A percentile compares a stretch with the other conserved stretches of the same genome.
phyloP scores from a whole-genome alignment of 2,329 filamentous ascomycete genomes.

The Penicillium sp. region DNA sequence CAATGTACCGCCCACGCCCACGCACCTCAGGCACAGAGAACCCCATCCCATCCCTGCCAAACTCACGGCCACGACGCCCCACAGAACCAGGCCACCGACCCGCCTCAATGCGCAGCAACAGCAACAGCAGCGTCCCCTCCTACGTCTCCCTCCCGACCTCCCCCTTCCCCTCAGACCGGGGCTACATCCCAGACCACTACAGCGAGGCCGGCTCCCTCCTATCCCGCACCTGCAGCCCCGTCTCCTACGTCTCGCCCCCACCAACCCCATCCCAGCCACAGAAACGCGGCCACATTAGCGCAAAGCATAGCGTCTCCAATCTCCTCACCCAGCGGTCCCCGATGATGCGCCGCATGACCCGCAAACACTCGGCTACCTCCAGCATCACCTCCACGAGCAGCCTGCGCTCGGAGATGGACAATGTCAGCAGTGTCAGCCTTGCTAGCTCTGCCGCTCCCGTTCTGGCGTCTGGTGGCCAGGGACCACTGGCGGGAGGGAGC shows the following conservation, averaged over 20 bases:
- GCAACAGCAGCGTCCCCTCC: constrained; percentile 24
- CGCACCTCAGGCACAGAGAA: constrained; percentile 27
- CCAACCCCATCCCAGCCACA: constrained; percentile 21
- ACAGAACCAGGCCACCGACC: constrained; percentile 26
- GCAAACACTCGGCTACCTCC: constrained; percentile 29
- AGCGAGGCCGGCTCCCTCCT: constrained; percentile 21
- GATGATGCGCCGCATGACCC: constrained; percentile 29
- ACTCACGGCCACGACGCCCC: constrained; percentile 16
- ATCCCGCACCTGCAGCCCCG: constrained; percentile 16
- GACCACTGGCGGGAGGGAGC: not conserved
- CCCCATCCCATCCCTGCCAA: constrained; percentile 8
- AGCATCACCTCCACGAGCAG: constrained; percentile 34
- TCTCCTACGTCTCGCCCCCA: constrained; percentile 16
- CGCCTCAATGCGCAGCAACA: constrained; percentile 30
- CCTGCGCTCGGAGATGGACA: constrained; percentile 32
- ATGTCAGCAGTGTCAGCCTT: not conserved
- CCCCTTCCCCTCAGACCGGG: constrained; percentile 13
- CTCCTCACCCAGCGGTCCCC: constrained; percentile 26
- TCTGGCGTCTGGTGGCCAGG: constrained; percentile 4
- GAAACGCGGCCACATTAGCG: constrained; percentile 25
- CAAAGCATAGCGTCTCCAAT: constrained; percentile 29
- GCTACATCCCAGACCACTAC: constrained; percentile 23
- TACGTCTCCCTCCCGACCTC: constrained; percentile 20
- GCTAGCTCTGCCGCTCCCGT: constrained; percentile 3
- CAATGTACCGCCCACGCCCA: constrained; percentile 29